Evolutionary conservation across 2,329 filamentous ascomycete species (phyloP), one percentile per base, ranked within the genome.

Genomic region (Paraconiothyrium brasiliense): DNA sequence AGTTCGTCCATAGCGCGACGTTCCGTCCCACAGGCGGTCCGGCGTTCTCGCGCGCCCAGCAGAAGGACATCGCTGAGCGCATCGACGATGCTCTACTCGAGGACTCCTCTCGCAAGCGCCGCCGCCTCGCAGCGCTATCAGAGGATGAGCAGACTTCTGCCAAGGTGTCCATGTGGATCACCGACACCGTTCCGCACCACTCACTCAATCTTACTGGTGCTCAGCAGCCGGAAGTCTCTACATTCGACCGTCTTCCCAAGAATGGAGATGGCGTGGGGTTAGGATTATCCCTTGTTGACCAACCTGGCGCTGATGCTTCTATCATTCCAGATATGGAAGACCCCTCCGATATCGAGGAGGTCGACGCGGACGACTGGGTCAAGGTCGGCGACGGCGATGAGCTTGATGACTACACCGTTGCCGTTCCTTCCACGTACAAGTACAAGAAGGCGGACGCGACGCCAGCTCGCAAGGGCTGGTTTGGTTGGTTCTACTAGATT

Each of bases 381-480:
- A 30, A 30, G 22, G 35, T 54, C 35, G 50, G 37, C 50, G 34
- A 41, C 4, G 50, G 37, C 35, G 22, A 16, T 22, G 22, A 30
- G 11, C 24, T 7, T 7, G 35, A 54, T n/a, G 10, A 41, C 20
- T 35, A 27, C 7, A 22, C 16, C 22, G 20, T 41, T 4, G 20
- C 14, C 13, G 6, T 43, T 4, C 20, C 35, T 2, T 14, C 13
- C 7, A 22, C 30, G 13, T 54, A 54, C 35, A 14, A 43, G 35
- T 54, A 54, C 35, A 54, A 22, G 34, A 54, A 54, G 50, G 22
- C 16, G 35, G 50, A 54, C 16, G 50, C 35, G 11, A 8, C 8
- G 22, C 22, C 37, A 11, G 22, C 10, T 30, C 22, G 22, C 4
- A 52, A 27, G 50, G 22, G 50, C 16, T 43, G 50, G 50, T 34